These are phyloP conservation scores for Cyclotella kingstonii DNA, from an alignment of 108 stramenopile genomes.

Conservation along the genomic window DNA sequence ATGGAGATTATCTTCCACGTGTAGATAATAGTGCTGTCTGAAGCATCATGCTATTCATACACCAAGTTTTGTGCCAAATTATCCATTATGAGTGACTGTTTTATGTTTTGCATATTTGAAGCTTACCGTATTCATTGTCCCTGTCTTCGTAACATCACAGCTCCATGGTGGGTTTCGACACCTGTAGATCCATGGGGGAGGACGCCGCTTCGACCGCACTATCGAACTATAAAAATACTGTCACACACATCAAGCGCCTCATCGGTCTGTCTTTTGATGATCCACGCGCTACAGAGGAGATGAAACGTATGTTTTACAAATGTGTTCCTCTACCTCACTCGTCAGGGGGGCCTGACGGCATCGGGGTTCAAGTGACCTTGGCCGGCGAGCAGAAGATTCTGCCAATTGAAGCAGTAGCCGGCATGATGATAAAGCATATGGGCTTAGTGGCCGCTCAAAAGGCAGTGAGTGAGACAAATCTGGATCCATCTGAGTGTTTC, in stretches of 20 bases:
- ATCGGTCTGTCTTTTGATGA: slow-evolving; percentile 90
- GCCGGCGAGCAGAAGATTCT: slow-evolving; percentile 66
- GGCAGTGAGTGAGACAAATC: slow-evolving; percentile 40
- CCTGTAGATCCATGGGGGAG: slow-evolving; percentile 81
- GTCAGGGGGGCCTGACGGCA: slow-evolving; percentile 56
- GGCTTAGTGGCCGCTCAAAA: slow-evolving; percentile 79
- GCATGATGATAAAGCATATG: slow-evolving; percentile 93
- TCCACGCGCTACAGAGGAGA: slow-evolving; percentile 87
- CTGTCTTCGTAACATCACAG: slow-evolving; percentile 20
- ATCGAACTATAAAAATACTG: slow-evolving; percentile 94
- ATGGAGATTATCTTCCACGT: background rate
- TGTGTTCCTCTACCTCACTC: slow-evolving; percentile 67
- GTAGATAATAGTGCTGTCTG: background rate
- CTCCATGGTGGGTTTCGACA: slow-evolving; percentile 74
- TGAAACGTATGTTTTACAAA: slow-evolving; percentile 61
- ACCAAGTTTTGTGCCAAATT: background rate
- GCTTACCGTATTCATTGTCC: background rate
- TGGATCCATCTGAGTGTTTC: slow-evolving; percentile 43
- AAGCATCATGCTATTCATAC: background rate
- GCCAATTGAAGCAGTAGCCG: slow-evolving; percentile 85
- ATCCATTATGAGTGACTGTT: background rate
- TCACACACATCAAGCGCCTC: slow-evolving; percentile 88
- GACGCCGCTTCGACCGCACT: slow-evolving; percentile 59
- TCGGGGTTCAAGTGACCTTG: slow-evolving; percentile 64
- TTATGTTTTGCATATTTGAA: background rate